phyloP scores from a whole-genome alignment of 441 rosid species.

The Corymbia citriodora region DNA sequence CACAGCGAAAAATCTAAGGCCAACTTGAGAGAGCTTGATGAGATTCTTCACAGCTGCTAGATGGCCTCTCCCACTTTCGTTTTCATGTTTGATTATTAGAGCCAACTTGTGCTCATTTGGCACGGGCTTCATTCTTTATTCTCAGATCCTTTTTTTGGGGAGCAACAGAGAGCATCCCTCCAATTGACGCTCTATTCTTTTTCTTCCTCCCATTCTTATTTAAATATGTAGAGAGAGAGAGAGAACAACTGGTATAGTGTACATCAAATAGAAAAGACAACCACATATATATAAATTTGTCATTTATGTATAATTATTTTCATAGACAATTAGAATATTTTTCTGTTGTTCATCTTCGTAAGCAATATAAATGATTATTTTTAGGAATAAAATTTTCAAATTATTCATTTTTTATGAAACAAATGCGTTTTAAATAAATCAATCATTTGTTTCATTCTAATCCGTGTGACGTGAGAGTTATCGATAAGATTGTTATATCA shows the following conservation, averaged over 20 bases:
- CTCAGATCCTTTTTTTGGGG: not conserved
- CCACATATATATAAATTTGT: not conserved
- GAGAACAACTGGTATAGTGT: not conserved
- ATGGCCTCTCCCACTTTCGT: not conserved
- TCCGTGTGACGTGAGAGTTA: not conserved
- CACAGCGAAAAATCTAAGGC: not conserved
- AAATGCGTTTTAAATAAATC: accelerated
- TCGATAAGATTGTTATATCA: not conserved
- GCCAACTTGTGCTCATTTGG: not conserved
- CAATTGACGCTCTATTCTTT: not conserved
- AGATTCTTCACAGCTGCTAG: not conserved
- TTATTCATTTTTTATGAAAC: accelerated
- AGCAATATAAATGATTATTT: accelerated
- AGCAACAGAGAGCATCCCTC: not conserved
- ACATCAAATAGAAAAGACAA: not conserved
- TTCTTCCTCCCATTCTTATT: not conserved
- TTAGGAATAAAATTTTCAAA: not conserved
- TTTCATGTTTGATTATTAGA: not conserved
- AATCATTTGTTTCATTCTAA: accelerated
- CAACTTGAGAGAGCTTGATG: not conserved
- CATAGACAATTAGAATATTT: not conserved
- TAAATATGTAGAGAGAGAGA: not conserved
- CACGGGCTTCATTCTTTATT: not conserved
- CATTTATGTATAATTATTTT: not conserved
- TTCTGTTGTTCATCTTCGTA: not conserved